Conservation (phyloP, 75 land plant species). For the Ceratopteris richardii region DNA sequence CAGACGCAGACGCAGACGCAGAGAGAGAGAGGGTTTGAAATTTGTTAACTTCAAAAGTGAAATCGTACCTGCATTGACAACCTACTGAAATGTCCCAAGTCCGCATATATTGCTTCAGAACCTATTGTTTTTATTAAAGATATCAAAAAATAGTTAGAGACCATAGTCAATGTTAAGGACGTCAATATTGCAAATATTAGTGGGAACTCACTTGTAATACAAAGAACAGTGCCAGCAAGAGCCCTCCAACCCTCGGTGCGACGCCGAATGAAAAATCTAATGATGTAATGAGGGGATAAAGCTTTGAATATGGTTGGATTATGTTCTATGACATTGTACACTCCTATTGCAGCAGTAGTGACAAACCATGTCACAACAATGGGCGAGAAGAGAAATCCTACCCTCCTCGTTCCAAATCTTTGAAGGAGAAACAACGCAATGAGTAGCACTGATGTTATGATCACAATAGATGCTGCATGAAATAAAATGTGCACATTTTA, state of each 20-base stretch:
- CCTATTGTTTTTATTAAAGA: conserved; percentile 2
- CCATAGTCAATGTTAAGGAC: no score
- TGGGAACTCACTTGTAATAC: conserved; percentile 39
- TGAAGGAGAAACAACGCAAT: conserved; percentile 33
- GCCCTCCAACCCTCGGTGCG: conserved; percentile 31
- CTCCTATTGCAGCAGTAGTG: conserved; percentile 31
- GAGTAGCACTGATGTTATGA: conserved; percentile 28
- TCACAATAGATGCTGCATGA: conserved; percentile 23
- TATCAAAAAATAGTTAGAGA: no score
- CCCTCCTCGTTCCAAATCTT: conserved; percentile 40
- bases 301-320: conserved; percentile 38
- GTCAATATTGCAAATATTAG: no score
- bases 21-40: no score
- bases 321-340: conserved; percentile 32
- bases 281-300: conserved; percentile 37
- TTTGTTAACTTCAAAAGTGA: no score
- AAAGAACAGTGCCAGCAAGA: conserved; percentile 35
- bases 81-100: conserved; percentile 27
- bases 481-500: no score
- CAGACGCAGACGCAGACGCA: no score
- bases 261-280: conserved; percentile 20
- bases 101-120: conserved; percentile 30
- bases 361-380: conserved; percentile 40
- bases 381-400: conserved; percentile 48
- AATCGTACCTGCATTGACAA: conserved; percentile 27